Evolutionary conservation across 257 asterid species (phyloP).

Genomic region (Misopates orontium): DNA sequence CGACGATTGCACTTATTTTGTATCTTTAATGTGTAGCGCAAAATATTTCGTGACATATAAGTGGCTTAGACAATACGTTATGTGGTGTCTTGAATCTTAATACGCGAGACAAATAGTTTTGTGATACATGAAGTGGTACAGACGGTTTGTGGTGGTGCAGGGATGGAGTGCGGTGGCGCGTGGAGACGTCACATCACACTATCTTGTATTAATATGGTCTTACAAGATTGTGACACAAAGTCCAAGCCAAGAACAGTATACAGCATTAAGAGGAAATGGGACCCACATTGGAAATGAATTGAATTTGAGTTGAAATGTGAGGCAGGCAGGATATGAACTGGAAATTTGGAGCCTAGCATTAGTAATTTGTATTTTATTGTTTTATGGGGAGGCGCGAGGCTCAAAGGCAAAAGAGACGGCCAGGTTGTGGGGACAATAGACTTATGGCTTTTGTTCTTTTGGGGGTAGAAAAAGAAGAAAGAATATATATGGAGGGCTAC

Average conservation of each 20-base stretch:
- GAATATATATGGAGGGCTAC: constrained; percentile 20
- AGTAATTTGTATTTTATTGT: neutral
- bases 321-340: constrained; percentile 36
- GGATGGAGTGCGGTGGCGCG: constrained; percentile 18
- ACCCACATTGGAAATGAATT: constrained; percentile 34
- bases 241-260: constrained; percentile 25
- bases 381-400: constrained; percentile 20
- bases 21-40: no score
- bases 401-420: constrained; percentile 34
- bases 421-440: constrained; percentile 51
- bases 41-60: no score
- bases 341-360: constrained; percentile 31
- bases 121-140: no score
- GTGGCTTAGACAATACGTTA: no score
- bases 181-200: neutral
- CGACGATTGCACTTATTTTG: no score
- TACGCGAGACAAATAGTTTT: no score
- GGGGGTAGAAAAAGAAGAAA: constrained; percentile 25
- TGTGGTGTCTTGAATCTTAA: no score
- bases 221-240: constrained; percentile 19
- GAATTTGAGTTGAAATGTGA: neutral
- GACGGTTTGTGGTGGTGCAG: no score
- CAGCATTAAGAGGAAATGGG: constrained; percentile 33
- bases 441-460: constrained; percentile 37
- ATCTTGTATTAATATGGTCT: constrained; percentile 23